phyloP scores from a whole-genome alignment of 2,329 filamentous ascomycete species.

The Colletotrichum sp. region DNA sequence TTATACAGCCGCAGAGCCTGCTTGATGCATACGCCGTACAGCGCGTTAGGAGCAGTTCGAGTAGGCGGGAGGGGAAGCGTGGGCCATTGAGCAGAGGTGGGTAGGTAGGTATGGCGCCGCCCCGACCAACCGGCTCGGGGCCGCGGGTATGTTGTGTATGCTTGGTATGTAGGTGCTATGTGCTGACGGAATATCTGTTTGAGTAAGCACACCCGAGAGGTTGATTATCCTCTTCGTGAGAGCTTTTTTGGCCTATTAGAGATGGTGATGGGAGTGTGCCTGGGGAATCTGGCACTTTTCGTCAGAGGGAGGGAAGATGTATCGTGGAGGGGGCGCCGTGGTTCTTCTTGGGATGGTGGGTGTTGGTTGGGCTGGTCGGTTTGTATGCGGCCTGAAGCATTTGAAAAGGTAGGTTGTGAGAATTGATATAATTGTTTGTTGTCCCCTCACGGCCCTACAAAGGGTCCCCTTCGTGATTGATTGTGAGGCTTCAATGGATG shows the following conservation, averaged over 20 bases:
- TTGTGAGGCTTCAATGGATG: background rate
- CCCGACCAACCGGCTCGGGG: conserved; percentile 6
- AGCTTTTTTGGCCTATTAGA: background rate
- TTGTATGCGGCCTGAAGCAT: background rate
- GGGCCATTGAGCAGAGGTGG: background rate
- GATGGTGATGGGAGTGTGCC: background rate
- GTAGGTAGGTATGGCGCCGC: background rate
- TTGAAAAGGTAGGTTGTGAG: background rate
- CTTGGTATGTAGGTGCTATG: background rate
- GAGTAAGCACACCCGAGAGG: conserved; percentile 7
- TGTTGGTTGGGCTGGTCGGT: background rate
- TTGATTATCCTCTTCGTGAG: background rate
- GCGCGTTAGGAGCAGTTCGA: background rate
- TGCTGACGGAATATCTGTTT: background rate
- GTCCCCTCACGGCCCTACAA: background rate
- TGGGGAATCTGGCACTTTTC: background rate
- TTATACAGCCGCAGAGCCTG: background rate
- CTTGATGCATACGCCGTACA: background rate
- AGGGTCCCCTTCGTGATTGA: background rate
- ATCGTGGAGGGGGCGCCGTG: background rate
- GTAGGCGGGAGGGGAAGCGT: background rate
- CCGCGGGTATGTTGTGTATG: background rate
- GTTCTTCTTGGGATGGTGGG: background rate
- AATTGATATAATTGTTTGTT: background rate
- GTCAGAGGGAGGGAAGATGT: background rate